Conservation (phyloP, 1,284 basidiomycete genomes). For the Puccinia novopanici region DNA sequence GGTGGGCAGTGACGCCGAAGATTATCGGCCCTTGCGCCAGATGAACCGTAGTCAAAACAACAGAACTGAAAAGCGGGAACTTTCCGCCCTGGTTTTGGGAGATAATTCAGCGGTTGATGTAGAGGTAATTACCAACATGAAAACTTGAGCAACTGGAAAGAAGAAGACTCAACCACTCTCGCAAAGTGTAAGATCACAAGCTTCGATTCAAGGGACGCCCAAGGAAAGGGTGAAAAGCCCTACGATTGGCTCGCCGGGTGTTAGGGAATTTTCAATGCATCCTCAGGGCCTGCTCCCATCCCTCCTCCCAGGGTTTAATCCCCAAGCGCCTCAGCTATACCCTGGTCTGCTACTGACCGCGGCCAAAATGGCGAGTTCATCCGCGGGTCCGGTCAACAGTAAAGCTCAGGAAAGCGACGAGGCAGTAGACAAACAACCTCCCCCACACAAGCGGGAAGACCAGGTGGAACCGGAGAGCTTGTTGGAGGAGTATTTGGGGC, state of each 20-base stretch:
- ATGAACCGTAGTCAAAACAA: not conserved
- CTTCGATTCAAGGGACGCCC: not conserved
- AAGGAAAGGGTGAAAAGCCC: not conserved
- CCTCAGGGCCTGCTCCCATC: not conserved
- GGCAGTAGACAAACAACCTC: too few relatives aligned
- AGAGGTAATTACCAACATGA: not conserved
- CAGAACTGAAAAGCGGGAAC: not conserved
- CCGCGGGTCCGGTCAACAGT: not conserved
- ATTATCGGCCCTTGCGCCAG: not conserved
- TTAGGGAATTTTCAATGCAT: not conserved
- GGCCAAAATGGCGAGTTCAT: not conserved
- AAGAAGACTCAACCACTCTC: not conserved
- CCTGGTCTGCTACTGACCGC: conserved; percentile 12
- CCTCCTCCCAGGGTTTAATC: conserved; percentile 15
- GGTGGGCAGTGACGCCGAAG: conserved; percentile 13
- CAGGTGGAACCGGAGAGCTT: not conserved
- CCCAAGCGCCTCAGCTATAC: conserved; percentile 35
- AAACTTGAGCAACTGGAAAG: conserved; percentile 14
- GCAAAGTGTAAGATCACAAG: not conserved
- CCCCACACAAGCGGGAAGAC: not conserved
- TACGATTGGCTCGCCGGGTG: not conserved
- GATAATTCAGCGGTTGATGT: not conserved
- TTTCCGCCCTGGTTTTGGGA: not conserved
- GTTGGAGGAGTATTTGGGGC: conserved; percentile 28
- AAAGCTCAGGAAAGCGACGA: not conserved